A percentile compares a stretch with the other conserved stretches of the same genome.
phyloP scores from a whole-genome alignment of 371 early-diverging fungal genomes.

The Mucor circinelloides region DNA sequence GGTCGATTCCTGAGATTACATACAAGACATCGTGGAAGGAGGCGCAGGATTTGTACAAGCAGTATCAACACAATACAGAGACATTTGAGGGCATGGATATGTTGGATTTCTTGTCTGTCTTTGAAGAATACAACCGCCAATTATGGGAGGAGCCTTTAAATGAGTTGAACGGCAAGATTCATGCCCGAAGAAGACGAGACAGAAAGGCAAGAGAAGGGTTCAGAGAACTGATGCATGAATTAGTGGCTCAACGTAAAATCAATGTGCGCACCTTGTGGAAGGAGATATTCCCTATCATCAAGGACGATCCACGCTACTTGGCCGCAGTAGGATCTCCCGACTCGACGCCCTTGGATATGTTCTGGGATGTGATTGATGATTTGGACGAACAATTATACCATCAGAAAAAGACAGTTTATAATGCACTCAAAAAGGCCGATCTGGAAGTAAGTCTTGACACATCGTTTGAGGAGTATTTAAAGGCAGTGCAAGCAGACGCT shows the following conservation, averaged over 20 bases:
- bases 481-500: conserved; percentile 18
- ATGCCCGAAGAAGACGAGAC: conserved; percentile 57
- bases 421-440: conserved; percentile 49
- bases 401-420: conserved; percentile 71
- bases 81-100: conserved; percentile 74
- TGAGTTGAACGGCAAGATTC: conserved; percentile 38
- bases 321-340: conserved; percentile 84
- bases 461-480: conserved; percentile 40
- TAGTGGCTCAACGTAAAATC: conserved; percentile 54
- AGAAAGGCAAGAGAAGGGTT: conserved; percentile 73
- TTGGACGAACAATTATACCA: conserved; percentile 77
- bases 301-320: conserved; percentile 69
- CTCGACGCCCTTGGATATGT: conserved; percentile 87
- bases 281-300: conserved; percentile 77
- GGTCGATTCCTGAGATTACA: conserved; percentile 66
- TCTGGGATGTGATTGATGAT: conserved; percentile 87
- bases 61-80: conserved; percentile 55
- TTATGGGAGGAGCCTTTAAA: conserved; percentile 66
- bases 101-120: conserved; percentile 79
- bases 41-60: conserved; percentile 48
- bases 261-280: conserved; percentile 82
- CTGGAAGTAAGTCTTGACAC: conserved; percentile 59
- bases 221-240: conserved; percentile 63
- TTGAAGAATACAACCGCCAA: conserved; percentile 73
- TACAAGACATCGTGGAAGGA: conserved; percentile 71